Evolutionary conservation across 1,284 basidiomycete species (phyloP), one percentile per base, ranked within the genome.

Genomic region (Caloboletus inedulis): DNA sequence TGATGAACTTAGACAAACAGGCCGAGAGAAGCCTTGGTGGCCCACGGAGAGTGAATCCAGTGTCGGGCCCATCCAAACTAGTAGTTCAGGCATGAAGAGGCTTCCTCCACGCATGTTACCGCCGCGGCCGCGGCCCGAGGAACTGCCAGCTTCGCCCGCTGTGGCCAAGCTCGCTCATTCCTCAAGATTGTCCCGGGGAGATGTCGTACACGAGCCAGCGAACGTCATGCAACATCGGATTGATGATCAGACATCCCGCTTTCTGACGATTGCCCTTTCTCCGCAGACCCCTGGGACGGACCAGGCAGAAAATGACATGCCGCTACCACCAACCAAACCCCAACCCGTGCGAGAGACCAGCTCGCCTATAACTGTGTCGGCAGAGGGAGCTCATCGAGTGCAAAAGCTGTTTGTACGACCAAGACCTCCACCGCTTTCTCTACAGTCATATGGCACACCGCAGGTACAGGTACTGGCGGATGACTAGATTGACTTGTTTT

Each of bases 341-440:
- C 69, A 64, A 50, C 47, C 68, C 33, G 52, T 51, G 41, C 41
- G 35, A 30, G 56, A 46, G 44, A 74, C 76, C 29, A 71, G 70
- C 57, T 65, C 60, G 18, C 72, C 73, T 12, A 62, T 62, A 37
- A 58, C 62, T 45, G 60, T 64, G 41, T 56, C 57, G 25, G 55
- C 60, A 53, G 59, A 64, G 50, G 61, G 66, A 59, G 54, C 47
- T 47, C 63, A 65, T 53, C 61, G 66, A 39, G 58, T 57, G 45
- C 66, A 70, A 29, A 70, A 62, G 51, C 71, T 66, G 42, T 77
- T 74, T 61, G 75, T 79, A 53, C 69, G 72, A 43, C 78, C 75
- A 29, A 66, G 77, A 56, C 72, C 73, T 35, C 74, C 75, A 21
- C 80, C 77, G 10, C 57, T 72, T 10, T 40, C 55, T 39, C 44